These are phyloP conservation scores for Cercophora scortea DNA, from an alignment of 495 filamentous ascomycete species.

Conservation along the genomic window DNA sequence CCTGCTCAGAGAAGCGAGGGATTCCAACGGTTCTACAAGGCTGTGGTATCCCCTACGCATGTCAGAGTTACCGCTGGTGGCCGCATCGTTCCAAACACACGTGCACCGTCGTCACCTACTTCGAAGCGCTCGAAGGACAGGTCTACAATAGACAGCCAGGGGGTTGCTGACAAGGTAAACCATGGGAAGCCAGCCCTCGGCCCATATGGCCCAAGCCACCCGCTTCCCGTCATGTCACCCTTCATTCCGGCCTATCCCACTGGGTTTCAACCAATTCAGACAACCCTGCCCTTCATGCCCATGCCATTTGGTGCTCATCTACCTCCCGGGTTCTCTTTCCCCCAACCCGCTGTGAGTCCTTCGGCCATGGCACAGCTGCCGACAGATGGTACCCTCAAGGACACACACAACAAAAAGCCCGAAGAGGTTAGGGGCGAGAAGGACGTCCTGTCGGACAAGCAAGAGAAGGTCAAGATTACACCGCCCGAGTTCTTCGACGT, in stretches of 20 bases:
- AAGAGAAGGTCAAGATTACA: slow-evolving; percentile 31
- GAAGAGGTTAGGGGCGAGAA: slow-evolving; percentile 17
- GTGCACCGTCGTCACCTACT: slow-evolving; percentile 36
- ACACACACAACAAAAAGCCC: slow-evolving; percentile 18
- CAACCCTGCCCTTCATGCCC: slow-evolving; percentile 20
- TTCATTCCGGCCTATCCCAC: slow-evolving; percentile 18
- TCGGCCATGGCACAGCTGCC: slow-evolving; percentile 2
- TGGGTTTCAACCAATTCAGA: slow-evolving; percentile 20
- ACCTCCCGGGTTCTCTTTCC: slow-evolving; percentile 14
- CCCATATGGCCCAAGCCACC: slow-evolving; percentile 8
- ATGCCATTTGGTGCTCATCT: slow-evolving; percentile 22
- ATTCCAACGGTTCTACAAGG: slow-evolving; percentile 49
- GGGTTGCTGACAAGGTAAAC: slow-evolving; percentile 5
- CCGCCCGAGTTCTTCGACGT: slow-evolving; percentile 38
- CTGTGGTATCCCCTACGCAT: slow-evolving; percentile 46
- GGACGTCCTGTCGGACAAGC: slow-evolving; percentile 22
- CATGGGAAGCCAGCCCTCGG: slow-evolving; percentile 9
- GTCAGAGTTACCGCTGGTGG: slow-evolving; percentile 49
- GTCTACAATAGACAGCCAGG: slow-evolving; percentile 9
- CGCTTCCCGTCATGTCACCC: slow-evolving; percentile 14
- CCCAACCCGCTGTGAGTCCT: slow-evolving; percentile 8
- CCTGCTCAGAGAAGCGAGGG: slow-evolving; percentile 43
- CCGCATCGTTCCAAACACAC: slow-evolving; percentile 49
- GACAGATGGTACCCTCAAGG: slow-evolving; percentile 9
- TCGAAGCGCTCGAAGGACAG: slow-evolving; percentile 32